Evolutionary conservation across 176 grass and related monocot genomes (phyloP).

Genomic region (Rhipidocladum racemiflorum): DNA sequence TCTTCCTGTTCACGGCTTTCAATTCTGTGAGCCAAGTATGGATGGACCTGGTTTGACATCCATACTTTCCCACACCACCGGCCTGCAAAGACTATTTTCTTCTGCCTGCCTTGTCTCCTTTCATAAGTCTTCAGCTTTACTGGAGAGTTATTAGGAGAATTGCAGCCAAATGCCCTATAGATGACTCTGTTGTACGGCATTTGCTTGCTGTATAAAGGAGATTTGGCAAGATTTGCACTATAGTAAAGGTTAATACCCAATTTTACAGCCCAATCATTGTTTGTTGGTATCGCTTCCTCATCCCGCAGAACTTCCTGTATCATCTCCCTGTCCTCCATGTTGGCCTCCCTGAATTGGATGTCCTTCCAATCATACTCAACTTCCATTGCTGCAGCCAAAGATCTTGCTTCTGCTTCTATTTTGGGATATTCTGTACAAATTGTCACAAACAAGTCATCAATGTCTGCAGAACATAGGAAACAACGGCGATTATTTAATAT

Average conservation of each 20-base stretch:
- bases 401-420: slow-evolving; percentile 90
- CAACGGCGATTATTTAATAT: neutral
- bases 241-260: slow-evolving; percentile 94
- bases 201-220: slow-evolving; percentile 79
- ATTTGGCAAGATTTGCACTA: slow-evolving; percentile 86
- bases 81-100: slow-evolving; percentile 63
- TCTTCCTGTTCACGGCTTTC: slow-evolving; percentile 46
- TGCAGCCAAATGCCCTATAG: slow-evolving; percentile 67
- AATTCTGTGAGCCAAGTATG: slow-evolving; percentile 48
- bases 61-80: slow-evolving; percentile 92
- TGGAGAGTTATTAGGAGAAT: slow-evolving; percentile 47
- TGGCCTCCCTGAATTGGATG: slow-evolving; percentile 66
- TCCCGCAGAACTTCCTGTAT: slow-evolving; percentile 57
- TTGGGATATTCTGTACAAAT: slow-evolving; percentile 76
- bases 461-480: slow-evolving; percentile 21
- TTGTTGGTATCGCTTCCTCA: slow-evolving; percentile 74
- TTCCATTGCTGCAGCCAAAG: slow-evolving; percentile 63
- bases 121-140: slow-evolving; percentile 42
- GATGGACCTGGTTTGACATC: slow-evolving; percentile 85
- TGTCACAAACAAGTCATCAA: slow-evolving; percentile 33
- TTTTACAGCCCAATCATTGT: slow-evolving; percentile 90
- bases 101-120: slow-evolving; percentile 53
- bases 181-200: slow-evolving; percentile 87
- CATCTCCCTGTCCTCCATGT: slow-evolving; percentile 52
- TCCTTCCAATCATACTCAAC: slow-evolving; percentile 64